Evolutionary conservation across 2,329 filamentous ascomycete species (phyloP), one percentile per base, ranked within the genome.

Genomic region (Fusarium coicis): DNA sequence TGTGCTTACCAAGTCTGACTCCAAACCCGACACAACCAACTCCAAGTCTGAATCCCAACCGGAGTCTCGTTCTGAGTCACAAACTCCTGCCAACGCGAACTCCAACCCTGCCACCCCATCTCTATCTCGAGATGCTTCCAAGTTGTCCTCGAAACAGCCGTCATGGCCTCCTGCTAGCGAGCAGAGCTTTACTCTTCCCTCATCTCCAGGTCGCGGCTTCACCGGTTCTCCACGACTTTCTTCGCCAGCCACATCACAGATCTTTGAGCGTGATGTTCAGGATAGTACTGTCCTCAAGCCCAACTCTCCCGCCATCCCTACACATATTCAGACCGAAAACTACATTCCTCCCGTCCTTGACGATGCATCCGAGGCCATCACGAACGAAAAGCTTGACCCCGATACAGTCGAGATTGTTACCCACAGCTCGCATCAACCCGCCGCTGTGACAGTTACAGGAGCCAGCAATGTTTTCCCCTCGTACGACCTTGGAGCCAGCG

Each of bases 261-360:
- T 98, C 77, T 98, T 98, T 80, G 96, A 98, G 85, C 93, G 96
- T 78, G 94, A 95, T 81, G 96, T 98, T 30, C 96, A 98, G 82
- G 95, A 98, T 78, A 90, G 90, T 77, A 85, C 89, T 36, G 78
- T 88, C 7, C 83, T 90, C n/a, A 85, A 88, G 44, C 92, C 94
- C 68, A 91, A 88, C 69, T 96, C 93, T 7, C 92, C 93, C 2
- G 93, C 94, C n/a, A 96, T 98, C 70, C 96, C 96, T 7, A 91
- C 93, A 12, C 96, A 98, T 79, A 97, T 98, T 77, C 91, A 95
- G 77, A 97, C 94, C 12, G 96, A 98, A 81, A 95, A 98, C 83
- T 90, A 95, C 80, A 98, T 98, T 75, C 96, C 96, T 12, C 90
- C 96, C 1, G 95, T 97, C 18, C 87, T 98, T 53, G 94, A 97